phyloP scores from a whole-genome alignment of 176 grass and related monocot genomes.

The Carex cristatella region DNA sequence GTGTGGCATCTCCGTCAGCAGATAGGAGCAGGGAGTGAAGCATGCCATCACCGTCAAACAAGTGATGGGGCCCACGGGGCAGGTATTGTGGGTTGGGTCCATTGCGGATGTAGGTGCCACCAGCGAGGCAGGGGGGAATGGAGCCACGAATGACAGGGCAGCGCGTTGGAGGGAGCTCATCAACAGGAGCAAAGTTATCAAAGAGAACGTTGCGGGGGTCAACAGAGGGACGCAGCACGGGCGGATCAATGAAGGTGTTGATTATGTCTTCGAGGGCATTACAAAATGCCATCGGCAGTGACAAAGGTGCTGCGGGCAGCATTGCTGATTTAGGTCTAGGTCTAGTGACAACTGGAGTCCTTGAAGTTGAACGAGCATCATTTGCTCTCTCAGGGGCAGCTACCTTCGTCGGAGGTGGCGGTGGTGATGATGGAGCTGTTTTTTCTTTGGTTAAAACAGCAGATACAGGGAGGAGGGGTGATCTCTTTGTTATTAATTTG shows the following conservation, averaged over 20 bases:
- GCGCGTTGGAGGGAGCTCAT: conserved; percentile 68
- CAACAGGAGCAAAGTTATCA: conserved; percentile 76
- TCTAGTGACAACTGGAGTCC: background rate
- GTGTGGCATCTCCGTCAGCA: conserved; percentile 17
- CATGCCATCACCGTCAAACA: conserved; percentile 97
- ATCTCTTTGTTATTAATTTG: conserved; percentile 3
- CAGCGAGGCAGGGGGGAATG: conserved; percentile 74
- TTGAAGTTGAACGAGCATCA: background rate
- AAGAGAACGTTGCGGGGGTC: conserved; percentile 67
- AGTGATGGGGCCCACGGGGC: conserved; percentile 70
- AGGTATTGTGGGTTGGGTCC: conserved; percentile 90
- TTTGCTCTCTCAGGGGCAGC: background rate
- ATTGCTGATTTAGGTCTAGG: background rate
- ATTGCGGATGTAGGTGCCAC: conserved; percentile 92
- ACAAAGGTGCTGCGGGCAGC: background rate
- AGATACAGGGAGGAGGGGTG: background rate
- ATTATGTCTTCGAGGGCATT: conserved; percentile 75
- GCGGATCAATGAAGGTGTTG: conserved; percentile 86
- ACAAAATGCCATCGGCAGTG: conserved; percentile 57
- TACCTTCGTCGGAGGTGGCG: background rate
- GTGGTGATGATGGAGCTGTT: background rate
- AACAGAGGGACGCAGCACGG: conserved; percentile 61
- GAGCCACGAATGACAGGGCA: conserved; percentile 58
- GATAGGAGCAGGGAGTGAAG: conserved; percentile 88
- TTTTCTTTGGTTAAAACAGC: conserved; percentile 5